phyloP scores from a whole-genome alignment of 2,329 filamentous ascomycete genomes.

The Colletotrichum musae region DNA sequence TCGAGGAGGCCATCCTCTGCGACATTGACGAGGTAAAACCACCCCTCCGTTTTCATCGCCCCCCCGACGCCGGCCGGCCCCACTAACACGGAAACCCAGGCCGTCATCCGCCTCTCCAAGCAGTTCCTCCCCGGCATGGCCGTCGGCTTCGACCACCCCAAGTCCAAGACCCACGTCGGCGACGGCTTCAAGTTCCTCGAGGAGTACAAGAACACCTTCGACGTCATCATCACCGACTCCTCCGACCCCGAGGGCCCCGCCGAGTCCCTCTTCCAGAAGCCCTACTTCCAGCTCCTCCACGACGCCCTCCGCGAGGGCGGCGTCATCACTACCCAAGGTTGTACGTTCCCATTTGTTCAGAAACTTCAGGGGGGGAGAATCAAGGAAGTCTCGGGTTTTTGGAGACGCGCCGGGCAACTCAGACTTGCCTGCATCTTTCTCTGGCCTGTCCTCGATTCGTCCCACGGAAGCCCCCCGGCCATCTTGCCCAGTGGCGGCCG shows the following conservation, averaged over 20 bases:
- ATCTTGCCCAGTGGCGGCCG: slow-evolving; percentile 30
- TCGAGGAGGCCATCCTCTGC: slow-evolving; percentile 96
- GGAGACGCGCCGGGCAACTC: slow-evolving; percentile 17
- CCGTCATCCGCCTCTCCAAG: slow-evolving; percentile 98
- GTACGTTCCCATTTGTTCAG: slow-evolving; percentile 83
- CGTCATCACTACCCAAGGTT: slow-evolving; percentile 99
- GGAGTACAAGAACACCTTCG: slow-evolving; percentile 96
- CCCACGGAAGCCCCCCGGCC: slow-evolving; percentile 19
- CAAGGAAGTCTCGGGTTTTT: slow-evolving; percentile 38
- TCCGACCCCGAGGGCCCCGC: slow-evolving; percentile 97
- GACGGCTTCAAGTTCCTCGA: slow-evolving; percentile 99
- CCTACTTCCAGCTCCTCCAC: slow-evolving; percentile 95
- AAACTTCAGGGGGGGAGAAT: slow-evolving; percentile 27
- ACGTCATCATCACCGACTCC: slow-evolving; percentile 99
- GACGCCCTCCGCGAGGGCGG: slow-evolving; percentile 93
- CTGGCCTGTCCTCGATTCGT: slow-evolving; percentile 37
- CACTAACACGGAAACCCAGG: slow-evolving; percentile 60
- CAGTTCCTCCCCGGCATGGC: slow-evolving; percentile 96
- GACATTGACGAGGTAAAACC: slow-evolving; percentile 91
- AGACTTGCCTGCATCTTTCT: slow-evolving; percentile 51
- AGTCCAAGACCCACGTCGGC: slow-evolving; percentile 91
- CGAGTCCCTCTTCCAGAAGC: slow-evolving; percentile 97
- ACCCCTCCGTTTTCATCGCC: slow-evolving; percentile 49
- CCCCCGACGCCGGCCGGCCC: neutral
- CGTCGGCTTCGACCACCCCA: slow-evolving; percentile 92